A percentile compares a stretch with the other conserved stretches of the same genome.
phyloP scores from a whole-genome alignment of 2,329 filamentous ascomycete species.

The Xylaria sp. region DNA sequence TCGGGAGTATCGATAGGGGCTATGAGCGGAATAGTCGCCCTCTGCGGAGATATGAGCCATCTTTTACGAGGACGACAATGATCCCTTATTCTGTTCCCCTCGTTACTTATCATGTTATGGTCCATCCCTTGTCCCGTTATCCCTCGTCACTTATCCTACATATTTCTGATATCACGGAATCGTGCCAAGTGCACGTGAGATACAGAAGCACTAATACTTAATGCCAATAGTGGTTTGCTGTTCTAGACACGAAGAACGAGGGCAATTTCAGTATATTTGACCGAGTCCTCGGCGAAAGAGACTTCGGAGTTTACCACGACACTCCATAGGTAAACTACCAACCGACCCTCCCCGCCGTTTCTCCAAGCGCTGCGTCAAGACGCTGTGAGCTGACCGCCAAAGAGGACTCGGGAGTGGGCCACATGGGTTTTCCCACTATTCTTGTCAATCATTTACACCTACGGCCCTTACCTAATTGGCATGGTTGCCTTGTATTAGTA shows the following conservation, averaged over 20 bases:
- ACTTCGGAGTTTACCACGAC: conserved; percentile 13
- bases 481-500: background rate
- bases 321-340: background rate
- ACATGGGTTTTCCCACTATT: background rate
- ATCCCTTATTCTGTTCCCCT: background rate
- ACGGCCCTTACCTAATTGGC: background rate
- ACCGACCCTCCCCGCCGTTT: conserved; percentile 5
- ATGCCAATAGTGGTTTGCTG: conserved; percentile 70
- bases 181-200: background rate
- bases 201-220: conserved; percentile 36
- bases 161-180: background rate
- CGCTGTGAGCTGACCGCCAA: background rate
- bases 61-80: background rate
- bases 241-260: conserved; percentile 59
- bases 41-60: too few species aligned
- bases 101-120: background rate
- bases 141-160: background rate
- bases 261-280: conserved; percentile 65
- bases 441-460: background rate
- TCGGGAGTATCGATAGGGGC: background rate
- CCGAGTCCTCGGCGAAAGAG: conserved; percentile 53
- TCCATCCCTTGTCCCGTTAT: too few species aligned
- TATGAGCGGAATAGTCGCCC: background rate
- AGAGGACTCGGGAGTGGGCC: background rate
- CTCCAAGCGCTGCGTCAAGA: background rate